Evolutionary conservation across 306 rosid genomes (phyloP), one percentile per base, ranked within the genome.

Genomic region (Mimosa bimucronata): DNA sequence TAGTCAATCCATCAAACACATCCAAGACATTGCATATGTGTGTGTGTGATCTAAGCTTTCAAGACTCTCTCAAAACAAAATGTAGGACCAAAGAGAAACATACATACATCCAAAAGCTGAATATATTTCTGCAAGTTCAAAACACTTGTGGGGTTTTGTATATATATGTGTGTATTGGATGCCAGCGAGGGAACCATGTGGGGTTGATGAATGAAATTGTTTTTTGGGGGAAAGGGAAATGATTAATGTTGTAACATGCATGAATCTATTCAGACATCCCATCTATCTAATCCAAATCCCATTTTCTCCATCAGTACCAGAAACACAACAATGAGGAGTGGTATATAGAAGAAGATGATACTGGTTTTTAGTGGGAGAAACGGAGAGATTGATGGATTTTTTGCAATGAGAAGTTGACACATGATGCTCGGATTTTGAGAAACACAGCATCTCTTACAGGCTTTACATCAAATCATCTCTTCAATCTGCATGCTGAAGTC

Each of bases 351-450:
- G 77, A 62, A 38, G 80, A 71, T 76, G 82, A 69, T 69, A 52
- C 30, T 38, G n/a, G 70, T 6, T 66, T 26, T 4, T 55, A 55
- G 62, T 21, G 9, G 1, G 28, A 9, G 62, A 9, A 18, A 21
- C 52, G 88, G 55, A 68, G 7, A 21, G 87, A 90, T 85, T 88
- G 93, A 87, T 40, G 23, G 73, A 69, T 34, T 69, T 69, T 69
- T 69, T 89, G 85, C 86, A 88, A 90, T 88, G 77, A 73, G 86
- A 90, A 82, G 89, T 89, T 92, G 97, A 92, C 97, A 88, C 91
- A 89, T 88, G 95, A 87, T 84, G 96, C 98, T 90, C 94, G 85
- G 80, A 89, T 86, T 92, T 89, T 90, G 88, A 89, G 94, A 85
- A 67, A 71, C 84, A 67, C 80, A 85, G 70, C 90, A 81, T 69